Evolutionary conservation across 257 asterid species (phyloP), one percentile per base, ranked within the genome.

Genomic region (Hygrophila difformis): DNA sequence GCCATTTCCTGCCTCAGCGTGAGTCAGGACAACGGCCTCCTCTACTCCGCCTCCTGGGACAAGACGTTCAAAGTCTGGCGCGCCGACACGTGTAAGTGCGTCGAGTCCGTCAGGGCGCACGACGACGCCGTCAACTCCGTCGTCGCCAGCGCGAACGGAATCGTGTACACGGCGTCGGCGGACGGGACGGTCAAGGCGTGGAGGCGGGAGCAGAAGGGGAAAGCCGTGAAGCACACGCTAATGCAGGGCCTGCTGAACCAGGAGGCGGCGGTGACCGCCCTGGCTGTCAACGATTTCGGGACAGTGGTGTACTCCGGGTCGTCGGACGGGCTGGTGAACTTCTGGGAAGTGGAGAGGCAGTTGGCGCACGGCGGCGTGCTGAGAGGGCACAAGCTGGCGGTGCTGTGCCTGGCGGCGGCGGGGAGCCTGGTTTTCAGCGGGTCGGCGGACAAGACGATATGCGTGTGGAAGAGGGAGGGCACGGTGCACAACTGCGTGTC

Each of bases 31-130:
- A 50, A 44, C 0, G 71, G 75, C 1, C 54, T 68, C 6, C 41
- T 68, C 12, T 68, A 68, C 26, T 68, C 75, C 13, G 67, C 67
- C 49, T 68, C 75, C 1, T 63, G 75, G 75, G 75, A 68, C 48
- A 47, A 66, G 22, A 68, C 75, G 8, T 59, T 68, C 26, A 68
- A 68, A 57, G 75, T 68, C 5, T 68, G 75, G 75, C 47, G 60
- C 23, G 40, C 50, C 7, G 60, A 45, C 18, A 64, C 44, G 26
- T 62, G 56, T 5, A 68, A 68, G 45, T 68, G 75, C 56, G 14
- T 68, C 8, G 75, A 68, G 50, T 68, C 75, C 18, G 70, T 68
- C 8, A 58, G 54, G 31, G 71, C 74, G 13, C 74, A 61, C 9
- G 65, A 67, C 15, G 74, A 67, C 49, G 65, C 74, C 14, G 74